phyloP scores from a whole-genome alignment of 2,329 filamentous ascomycete genomes.

The Beauveria medogensis region DNA sequence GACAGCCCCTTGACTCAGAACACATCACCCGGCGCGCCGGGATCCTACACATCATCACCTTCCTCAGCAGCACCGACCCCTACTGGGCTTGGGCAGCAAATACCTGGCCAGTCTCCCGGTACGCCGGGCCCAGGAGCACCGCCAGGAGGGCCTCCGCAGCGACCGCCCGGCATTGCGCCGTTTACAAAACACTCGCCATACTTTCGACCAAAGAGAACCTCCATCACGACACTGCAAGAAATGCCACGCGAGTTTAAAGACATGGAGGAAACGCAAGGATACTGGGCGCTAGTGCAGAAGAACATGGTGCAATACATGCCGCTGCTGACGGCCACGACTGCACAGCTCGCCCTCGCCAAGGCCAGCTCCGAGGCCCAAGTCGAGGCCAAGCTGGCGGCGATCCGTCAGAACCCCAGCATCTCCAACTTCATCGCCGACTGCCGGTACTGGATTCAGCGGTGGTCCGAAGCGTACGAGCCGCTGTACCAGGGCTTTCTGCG shows the following conservation, averaged over 20 bases:
- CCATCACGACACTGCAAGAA: constrained; percentile 23
- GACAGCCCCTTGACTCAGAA: constrained; percentile 18
- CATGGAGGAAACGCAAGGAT: constrained; percentile 28
- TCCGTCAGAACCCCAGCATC: constrained; percentile 23
- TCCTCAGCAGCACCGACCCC: constrained; percentile 10
- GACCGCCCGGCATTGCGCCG: constrained; percentile 26
- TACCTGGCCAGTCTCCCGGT: constrained; percentile 1
- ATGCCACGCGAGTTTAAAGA: constrained; percentile 25
- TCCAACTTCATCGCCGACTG: constrained; percentile 27
- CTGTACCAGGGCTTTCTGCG: constrained; percentile 22
- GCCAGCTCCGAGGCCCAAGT: constrained; percentile 21
- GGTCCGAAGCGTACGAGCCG: constrained; percentile 30
- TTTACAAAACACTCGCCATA: constrained; percentile 31
- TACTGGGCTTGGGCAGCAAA: neutral
- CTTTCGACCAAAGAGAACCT: constrained; percentile 24
- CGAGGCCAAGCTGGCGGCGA: constrained; percentile 22
- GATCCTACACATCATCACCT: neutral
- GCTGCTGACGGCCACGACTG: constrained; percentile 24
- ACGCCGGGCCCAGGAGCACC: constrained; percentile 12
- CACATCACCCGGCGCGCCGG: neutral
- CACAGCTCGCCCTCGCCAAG: constrained; percentile 23
- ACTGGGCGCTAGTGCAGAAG: constrained; percentile 30
- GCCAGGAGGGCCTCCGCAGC: constrained; percentile 11
- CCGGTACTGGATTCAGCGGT: constrained; percentile 31
- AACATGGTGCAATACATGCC: constrained; percentile 30